A percentile compares a stretch with the other conserved stretches of the same genome.
Evolutionary conservation across 73 alveolate genomes (phyloP).

Genomic region (Paramecium biaurelia): DNA sequence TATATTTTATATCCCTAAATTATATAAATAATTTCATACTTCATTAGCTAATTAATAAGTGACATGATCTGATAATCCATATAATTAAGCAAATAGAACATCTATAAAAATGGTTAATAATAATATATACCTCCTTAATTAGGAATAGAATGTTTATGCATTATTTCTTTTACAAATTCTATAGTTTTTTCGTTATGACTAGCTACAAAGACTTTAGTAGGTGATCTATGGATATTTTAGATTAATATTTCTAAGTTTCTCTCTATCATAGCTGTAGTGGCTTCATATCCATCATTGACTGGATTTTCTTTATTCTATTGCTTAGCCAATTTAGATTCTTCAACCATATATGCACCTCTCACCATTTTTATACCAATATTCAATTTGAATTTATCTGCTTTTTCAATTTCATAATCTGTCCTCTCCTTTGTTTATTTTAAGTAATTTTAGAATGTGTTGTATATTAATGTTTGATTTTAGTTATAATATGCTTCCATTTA

Average conservation of each 20-base stretch:
- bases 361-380: conserved; percentile 55
- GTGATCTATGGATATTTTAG: background rate
- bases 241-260: conserved; percentile 51
- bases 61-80: conserved; percentile 61
- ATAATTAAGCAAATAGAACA: conserved; percentile 55
- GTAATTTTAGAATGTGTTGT: conserved; percentile 58
- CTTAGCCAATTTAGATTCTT: conserved; percentile 49
- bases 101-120: background rate
- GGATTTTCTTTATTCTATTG: conserved; percentile 46
- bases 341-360: conserved; percentile 60
- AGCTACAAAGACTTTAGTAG: conserved; percentile 52
- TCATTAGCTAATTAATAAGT: conserved; percentile 53
- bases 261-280: conserved; percentile 58
- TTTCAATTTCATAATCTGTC: conserved; percentile 50
- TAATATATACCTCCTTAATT: background rate
- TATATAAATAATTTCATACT: background rate
- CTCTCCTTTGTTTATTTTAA: conserved; percentile 15
- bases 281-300: conserved; percentile 56
- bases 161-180: background rate
- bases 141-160: background rate
- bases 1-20: conserved; percentile 56
- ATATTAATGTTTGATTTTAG: conserved; percentile 6
- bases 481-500: conserved; percentile 54
- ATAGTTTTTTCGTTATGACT: conserved; percentile 59
- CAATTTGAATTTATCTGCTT: conserved; percentile 13